A percentile compares a stretch with the other conserved stretches of the same genome.
These are phyloP conservation scores for Crucihimalaya himalaica DNA, from an alignment of 345 rosid genomes.

Conservation along the genomic window DNA sequence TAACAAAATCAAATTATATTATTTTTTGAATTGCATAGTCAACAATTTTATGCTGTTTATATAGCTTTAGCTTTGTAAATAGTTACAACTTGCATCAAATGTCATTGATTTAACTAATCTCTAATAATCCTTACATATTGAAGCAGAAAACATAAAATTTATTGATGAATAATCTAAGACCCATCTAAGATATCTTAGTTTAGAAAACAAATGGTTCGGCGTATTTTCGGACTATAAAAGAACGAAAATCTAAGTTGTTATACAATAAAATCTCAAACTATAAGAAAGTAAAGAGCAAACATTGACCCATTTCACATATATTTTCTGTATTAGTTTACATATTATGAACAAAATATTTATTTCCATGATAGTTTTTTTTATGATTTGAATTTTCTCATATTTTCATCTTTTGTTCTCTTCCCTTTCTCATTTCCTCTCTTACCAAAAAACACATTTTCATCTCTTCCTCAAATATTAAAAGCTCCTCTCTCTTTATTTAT, in stretches of 20 bases:
- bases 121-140: background rate
- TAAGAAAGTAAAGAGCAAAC: background rate
- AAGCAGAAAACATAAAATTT: background rate
- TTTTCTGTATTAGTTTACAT: constrained; percentile 6
- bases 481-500: background rate
- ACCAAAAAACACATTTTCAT: constrained; percentile 13
- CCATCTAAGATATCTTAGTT: background rate
- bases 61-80: background rate
- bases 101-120: background rate
- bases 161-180: background rate
- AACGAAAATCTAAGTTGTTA: background rate
- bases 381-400: constrained; percentile 24
- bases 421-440: constrained; percentile 24
- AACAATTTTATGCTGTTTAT: background rate
- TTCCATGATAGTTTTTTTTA: constrained; percentile 35
- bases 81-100: background rate
- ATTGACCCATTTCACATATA: background rate
- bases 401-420: background rate
- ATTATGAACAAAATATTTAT: constrained; percentile 17
- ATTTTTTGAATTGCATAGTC: background rate
- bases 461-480: background rate
- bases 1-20: background rate
- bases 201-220: background rate
- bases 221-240: background rate
- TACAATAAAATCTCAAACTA: background rate